Conservation (phyloP, 257 asterid species). For the Fraxinus cuspidata region DNA sequence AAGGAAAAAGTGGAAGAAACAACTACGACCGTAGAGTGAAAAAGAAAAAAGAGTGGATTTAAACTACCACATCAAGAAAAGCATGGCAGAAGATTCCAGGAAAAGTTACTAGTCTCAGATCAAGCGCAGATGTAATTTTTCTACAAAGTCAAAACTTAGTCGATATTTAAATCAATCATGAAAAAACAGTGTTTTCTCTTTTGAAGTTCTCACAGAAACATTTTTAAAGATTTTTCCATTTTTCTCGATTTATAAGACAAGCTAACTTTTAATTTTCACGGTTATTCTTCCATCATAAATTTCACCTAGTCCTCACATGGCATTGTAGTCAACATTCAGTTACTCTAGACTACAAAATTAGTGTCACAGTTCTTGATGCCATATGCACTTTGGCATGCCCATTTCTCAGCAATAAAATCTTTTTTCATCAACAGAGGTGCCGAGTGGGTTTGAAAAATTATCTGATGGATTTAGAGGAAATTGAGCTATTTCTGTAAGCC, state of each 20-base stretch:
- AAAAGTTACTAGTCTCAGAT: neutral
- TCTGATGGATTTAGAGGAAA: neutral
- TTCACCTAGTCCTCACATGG: neutral
- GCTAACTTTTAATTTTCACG: neutral
- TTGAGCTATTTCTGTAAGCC: neutral
- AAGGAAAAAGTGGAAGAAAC: neutral
- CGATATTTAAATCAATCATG: neutral
- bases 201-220: neutral
- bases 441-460: neutral
- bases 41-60: neutral
- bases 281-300: neutral
- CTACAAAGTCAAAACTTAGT: neutral
- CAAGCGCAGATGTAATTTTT: neutral
- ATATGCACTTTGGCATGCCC: neutral
- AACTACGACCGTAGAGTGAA: neutral
- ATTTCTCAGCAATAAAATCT: neutral
- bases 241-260: neutral
- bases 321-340: neutral
- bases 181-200: neutral
- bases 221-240: neutral
- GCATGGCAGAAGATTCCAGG: neutral
- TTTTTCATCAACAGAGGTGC: neutral
- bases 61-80: neutral
- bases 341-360: neutral
- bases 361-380: neutral